phyloP scores from a whole-genome alignment of 1,284 basidiomycete species.

The Polyporus tsugae region DNA sequence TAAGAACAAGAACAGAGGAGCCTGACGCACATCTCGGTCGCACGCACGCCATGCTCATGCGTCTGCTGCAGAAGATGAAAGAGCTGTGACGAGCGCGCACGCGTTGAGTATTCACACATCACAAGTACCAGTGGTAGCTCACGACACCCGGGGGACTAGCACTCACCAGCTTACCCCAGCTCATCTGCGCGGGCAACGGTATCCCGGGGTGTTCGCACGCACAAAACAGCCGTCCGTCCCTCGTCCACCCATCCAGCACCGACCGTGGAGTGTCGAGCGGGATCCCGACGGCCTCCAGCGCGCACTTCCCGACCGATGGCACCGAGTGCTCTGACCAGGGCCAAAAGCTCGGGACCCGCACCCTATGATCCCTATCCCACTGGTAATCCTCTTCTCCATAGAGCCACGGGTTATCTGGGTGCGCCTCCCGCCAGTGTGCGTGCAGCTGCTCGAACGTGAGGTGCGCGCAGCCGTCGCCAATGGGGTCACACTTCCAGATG shows the following conservation, averaged over 20 bases:
- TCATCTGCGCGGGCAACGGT: conserved; percentile 5
- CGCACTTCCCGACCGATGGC: neutral
- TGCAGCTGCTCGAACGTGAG: conserved; percentile 15
- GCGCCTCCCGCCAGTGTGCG: conserved; percentile 19
- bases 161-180: conserved; percentile 19
- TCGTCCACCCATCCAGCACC: neutral
- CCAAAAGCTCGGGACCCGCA: neutral
- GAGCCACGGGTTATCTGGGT: conserved; percentile 8
- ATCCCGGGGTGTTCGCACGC: conserved; percentile 19
- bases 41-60: neutral
- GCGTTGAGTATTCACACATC: neutral
- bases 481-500: neutral
- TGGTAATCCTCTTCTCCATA: neutral
- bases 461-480: neutral
- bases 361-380: neutral
- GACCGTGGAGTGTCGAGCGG: conserved; percentile 1
- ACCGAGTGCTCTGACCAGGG: neutral
- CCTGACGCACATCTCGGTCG: neutral
- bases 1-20: neutral
- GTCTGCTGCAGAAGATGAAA: neutral
- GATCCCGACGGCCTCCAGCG: conserved; percentile 2
- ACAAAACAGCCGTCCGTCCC: conserved; percentile 18
- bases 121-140: neutral
- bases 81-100: neutral
- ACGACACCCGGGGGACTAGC: neutral